Conservation (phyloP, 2,329 filamentous ascomycete species). For the Penicillium concentricum region DNA sequence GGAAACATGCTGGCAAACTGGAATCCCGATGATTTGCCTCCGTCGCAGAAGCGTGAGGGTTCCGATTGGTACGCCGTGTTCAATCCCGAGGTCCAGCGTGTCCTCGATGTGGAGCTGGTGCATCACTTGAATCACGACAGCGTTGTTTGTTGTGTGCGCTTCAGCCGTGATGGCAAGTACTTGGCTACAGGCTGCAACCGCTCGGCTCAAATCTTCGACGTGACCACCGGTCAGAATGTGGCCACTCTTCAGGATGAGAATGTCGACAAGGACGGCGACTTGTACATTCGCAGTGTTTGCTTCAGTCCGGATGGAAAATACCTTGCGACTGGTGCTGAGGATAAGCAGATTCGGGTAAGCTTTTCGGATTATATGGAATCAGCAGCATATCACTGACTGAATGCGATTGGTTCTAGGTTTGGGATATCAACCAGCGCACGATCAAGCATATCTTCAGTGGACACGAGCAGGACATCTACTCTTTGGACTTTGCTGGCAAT, state of each 20-base stretch:
- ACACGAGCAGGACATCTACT: constrained; percentile 98
- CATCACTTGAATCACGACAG: constrained; percentile 93
- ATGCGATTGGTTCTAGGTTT: constrained; percentile 63
- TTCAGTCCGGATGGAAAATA: constrained; percentile 96
- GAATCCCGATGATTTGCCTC: constrained; percentile 79
- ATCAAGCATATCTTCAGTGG: constrained; percentile 95
- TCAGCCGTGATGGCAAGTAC: constrained; percentile 92
- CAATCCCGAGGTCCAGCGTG: constrained; percentile 85
- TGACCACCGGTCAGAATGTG: constrained; percentile 79
- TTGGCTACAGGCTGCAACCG: constrained; percentile 96
- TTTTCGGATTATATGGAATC: not conserved
- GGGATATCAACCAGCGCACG: constrained; percentile 80
- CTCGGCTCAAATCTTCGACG: constrained; percentile 99
- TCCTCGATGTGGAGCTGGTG: constrained; percentile 88
- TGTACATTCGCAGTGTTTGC: constrained; percentile 97
- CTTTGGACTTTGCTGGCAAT: constrained; percentile 89
- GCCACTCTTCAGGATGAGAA: constrained; percentile 86
- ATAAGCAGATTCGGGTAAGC: constrained; percentile 90
- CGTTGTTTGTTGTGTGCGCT: constrained; percentile 96
- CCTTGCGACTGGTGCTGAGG: constrained; percentile 92
- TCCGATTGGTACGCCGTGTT: constrained; percentile 96
- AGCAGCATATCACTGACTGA: constrained; percentile 1
- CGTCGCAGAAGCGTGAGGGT: constrained; percentile 83
- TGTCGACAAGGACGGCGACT: constrained; percentile 82
- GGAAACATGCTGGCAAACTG: constrained; percentile 79